Evolutionary conservation across 2,329 filamentous ascomycete genomes (phyloP), one percentile per base, ranked within the genome.

Genomic region (Colletotrichum sp.): DNA sequence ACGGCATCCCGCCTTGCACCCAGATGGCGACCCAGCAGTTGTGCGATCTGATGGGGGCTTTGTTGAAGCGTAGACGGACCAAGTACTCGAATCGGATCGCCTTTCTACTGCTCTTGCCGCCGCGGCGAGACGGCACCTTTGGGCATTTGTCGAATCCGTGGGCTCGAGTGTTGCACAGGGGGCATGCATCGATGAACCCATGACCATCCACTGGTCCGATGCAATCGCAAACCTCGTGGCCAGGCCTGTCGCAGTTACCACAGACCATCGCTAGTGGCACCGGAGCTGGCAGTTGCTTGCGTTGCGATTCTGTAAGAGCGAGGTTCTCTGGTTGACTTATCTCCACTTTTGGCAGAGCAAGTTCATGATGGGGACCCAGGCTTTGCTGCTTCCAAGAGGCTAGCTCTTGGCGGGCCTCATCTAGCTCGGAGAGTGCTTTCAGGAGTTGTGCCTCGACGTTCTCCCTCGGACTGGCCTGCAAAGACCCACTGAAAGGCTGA

Each of bases 151-250:
- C 43, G 22, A 61, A 71, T 7, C 15, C 9, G n/a, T 74, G 71
- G 6, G 34, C 32, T 6, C 25, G 28, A 27, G 48, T 56, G 32
- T 74, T 74, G 39, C 71, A 74, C 2, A 71, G 25, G 3, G 71
- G 67, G 58, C 71, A 74, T 32, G 71, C 71, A 6, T 25, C 27
- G 18, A 74, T 66, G 25, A 65, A 71, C 3, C 71, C 71, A 6
- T 13, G 5, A 16, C 7, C 18, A 27, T 74, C 71, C 15, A 71
- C 32, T 22, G 67, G 71, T 2, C 71, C 71, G 34, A 74, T 66
- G n/a, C 71, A 74, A 8, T 74, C 71, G 36, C 43, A 25, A 6
- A 27, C 71, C 6, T 34, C 22, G 22, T 74, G 71, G 9, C 58
- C 71, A 39, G 6, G 8, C 15, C 67, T 70, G 12, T 7, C 30